Base-by-base conservation (phyloP, 768 basidiomycete genomes). In the Leucocoprinus sp. region DNA sequence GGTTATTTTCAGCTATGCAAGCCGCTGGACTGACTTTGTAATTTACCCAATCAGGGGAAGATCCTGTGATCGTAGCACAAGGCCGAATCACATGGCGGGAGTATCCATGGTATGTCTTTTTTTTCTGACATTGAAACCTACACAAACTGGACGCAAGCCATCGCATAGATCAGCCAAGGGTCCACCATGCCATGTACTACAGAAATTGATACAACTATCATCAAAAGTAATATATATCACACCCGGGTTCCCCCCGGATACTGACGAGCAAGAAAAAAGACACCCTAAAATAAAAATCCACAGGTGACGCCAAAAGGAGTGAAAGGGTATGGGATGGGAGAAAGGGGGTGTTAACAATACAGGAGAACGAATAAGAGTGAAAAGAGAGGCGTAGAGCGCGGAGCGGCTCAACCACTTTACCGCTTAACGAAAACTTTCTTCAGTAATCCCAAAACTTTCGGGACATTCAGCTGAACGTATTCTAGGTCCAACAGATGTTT, bases 391-490 rank as follows among this genome's bases (percentile, higher is more conserved):
- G 50, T 40, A 45, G 33, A n/a, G 31, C 51, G 48, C 46, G 59
- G 53, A 60, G 57, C 50, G 27, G 17, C 15, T 19, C 49, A 48
- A 51, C 28, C 37, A 37, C 36, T 57, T 82, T 67, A 88, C 64
- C 88, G 84, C 68, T 88, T 89, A 17, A 84, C 82, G 58, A 92
- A 91, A 52, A 95, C 91, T 70, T 95, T 95, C 74, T 91, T 95
- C 58, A 95, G 72, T 45, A 96, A 75, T 23, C 80, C 85, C 27
- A 96, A 72, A 39, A 96, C 91, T 65, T 97, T 97, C 0, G 90
- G 89, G 22, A 98, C 95, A 61, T 96, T 95, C 51, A 97, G 70
- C 64, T 96, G 91, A 47, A 97, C 95, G 60, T 99, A 98, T 68
- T 98, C 96, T 52, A 99, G 72, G 67, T 99, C 96, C 52, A 99